Evolutionary conservation across 345 rosid species (phyloP).

Genomic region (Crucihimalaya himalaica): DNA sequence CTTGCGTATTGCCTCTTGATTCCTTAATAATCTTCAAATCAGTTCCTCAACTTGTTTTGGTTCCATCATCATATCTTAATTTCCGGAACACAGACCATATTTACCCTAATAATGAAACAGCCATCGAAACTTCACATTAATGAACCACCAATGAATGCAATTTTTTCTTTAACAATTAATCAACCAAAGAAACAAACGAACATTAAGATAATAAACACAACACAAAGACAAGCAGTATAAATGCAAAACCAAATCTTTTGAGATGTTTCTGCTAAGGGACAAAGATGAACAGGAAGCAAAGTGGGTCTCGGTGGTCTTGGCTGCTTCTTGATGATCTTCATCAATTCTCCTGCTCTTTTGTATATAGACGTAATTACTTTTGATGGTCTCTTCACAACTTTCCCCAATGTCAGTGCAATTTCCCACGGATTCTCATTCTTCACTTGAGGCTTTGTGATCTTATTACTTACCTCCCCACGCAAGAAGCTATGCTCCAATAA

Average conservation of each 20-base stretch:
- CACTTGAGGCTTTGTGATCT: neutral
- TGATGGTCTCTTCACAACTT: neutral
- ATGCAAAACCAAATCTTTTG: neutral
- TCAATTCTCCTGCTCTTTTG: neutral
- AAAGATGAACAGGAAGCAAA: neutral
- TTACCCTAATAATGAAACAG: neutral
- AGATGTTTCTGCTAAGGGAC: neutral
- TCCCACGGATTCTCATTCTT: neutral
- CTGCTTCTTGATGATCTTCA: neutral
- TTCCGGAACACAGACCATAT: neutral
- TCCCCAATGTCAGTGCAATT: neutral
- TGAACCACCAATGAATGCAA: neutral
- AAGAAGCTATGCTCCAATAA: conserved; percentile 17
- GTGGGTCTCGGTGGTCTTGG: neutral
- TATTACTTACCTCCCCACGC: neutral
- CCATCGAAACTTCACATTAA: neutral
- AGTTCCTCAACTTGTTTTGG: neutral
- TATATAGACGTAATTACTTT: neutral
- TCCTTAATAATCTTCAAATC: neutral
- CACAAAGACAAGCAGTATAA: neutral
- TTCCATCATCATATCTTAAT: neutral
- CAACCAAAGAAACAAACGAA: conserved; percentile 7
- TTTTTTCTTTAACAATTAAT: neutral
- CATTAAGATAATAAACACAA: conserved; percentile 1
- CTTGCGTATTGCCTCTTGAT: neutral